phyloP scores from a whole-genome alignment of 345 rosid species.

The Pistacia vera region DNA sequence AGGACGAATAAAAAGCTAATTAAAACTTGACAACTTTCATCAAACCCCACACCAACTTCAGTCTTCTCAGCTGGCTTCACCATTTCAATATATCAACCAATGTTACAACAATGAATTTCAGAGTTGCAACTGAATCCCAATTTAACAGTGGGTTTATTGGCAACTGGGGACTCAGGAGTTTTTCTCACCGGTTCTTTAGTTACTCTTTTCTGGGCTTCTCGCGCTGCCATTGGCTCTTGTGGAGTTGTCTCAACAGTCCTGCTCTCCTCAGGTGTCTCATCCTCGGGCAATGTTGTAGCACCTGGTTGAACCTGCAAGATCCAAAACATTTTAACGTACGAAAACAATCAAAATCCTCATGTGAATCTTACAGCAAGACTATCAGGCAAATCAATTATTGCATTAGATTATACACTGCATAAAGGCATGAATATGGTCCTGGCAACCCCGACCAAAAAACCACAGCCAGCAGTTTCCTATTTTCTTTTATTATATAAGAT shows the following conservation, averaged over 20 bases:
- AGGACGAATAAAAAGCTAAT: neutral
- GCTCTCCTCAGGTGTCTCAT: slow-evolving; percentile 37
- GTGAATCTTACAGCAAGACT: no score
- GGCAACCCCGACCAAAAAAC: no score
- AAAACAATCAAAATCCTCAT: neutral
- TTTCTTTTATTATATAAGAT: no score
- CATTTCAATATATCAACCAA: no score
- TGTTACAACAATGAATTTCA: no score
- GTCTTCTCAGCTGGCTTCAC: slow-evolving; percentile 30
- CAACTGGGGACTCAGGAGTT: slow-evolving; percentile 11
- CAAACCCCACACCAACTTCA: slow-evolving; percentile 5
- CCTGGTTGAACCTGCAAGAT: slow-evolving; percentile 46
- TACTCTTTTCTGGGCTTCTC: slow-evolving; percentile 27
- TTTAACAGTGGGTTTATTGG: neutral
- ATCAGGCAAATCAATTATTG: no score
- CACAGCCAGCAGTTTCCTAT: no score
- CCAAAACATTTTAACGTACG: neutral
- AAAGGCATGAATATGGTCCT: no score
- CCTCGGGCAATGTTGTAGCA: slow-evolving; percentile 43
- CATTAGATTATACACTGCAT: no score
- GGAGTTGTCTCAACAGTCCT: slow-evolving; percentile 37
- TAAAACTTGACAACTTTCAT: slow-evolving; percentile 7
- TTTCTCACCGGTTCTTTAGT: slow-evolving; percentile 28
- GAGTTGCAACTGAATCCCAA: no score
- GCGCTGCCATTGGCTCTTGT: slow-evolving; percentile 40